phyloP scores from a whole-genome alignment of 2,329 filamentous ascomycete species.

The Curvularia hawaiiensis region DNA sequence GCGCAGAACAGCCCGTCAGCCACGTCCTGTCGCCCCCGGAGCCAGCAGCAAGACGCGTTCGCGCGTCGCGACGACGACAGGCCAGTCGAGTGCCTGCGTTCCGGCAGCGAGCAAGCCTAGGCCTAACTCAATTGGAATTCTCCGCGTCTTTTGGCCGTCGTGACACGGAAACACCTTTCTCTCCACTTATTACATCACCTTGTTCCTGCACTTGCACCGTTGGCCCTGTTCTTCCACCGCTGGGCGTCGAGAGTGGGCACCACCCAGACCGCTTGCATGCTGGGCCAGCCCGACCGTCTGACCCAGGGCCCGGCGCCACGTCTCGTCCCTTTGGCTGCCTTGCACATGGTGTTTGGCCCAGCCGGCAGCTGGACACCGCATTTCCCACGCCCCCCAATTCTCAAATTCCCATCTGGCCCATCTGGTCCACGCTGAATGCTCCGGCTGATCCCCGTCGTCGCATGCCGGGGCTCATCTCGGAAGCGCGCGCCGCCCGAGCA shows the following conservation, averaged over 20 bases:
- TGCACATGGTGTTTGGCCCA: background rate
- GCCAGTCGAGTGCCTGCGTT: slow-evolving; percentile 46
- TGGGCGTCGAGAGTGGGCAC: slow-evolving; percentile 21
- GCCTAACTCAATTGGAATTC: slow-evolving; percentile 41
- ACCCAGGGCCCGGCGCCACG: slow-evolving; percentile 13
- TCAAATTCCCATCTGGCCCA: background rate
- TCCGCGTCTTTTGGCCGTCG: slow-evolving; percentile 43
- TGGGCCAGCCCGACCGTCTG: slow-evolving; percentile 24
- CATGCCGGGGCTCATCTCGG: slow-evolving; percentile 2
- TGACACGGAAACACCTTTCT: slow-evolving; percentile 45
- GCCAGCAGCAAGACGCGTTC: slow-evolving; percentile 24
- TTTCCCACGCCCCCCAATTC: background rate
- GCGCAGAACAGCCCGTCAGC: background rate
- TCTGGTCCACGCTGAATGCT: background rate
- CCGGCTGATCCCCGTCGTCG: slow-evolving; percentile 3
- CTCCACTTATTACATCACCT: slow-evolving; percentile 48
- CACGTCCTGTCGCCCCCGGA: slow-evolving; percentile 10
- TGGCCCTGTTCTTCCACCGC: slow-evolving; percentile 8
- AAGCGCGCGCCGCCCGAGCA: background rate
- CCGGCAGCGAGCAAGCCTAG: slow-evolving; percentile 42
- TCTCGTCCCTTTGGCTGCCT: background rate
- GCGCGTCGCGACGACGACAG: slow-evolving; percentile 28
- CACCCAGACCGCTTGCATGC: slow-evolving; percentile 25
- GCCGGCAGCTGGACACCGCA: background rate
- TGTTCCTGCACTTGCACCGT: slow-evolving; percentile 24